Evolutionary conservation across 805 yeast genomes (phyloP), one percentile per base, ranked within the genome.

Genomic region (Suhomyces emberorum): DNA sequence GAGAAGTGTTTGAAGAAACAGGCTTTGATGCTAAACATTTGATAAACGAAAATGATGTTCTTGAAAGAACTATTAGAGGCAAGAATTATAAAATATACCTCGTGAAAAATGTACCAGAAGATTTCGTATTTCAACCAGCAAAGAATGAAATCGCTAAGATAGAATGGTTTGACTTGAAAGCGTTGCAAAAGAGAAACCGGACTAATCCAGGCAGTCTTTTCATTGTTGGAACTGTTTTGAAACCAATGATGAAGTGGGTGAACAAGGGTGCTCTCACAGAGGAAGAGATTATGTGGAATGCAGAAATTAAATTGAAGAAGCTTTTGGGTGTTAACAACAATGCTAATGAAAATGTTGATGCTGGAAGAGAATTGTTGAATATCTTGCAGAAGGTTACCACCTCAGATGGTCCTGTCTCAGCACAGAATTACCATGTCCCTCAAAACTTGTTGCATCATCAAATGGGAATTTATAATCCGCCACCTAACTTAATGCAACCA

Each of bases 1-100:
- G 99, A 51, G 99, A 93, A 57, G 88, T 86, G 15, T 74, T 74
- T 43, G 99, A 93, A 62, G 99, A 93, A 60, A 91, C 89, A 11
- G 96, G 98, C 0, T 89, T 82, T 52, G 95, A 93, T 58, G 81
- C 87, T 33, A 61, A 81, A 1, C 79, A 77, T 12, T 75, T 72
- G 44, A 70, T 89, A 28, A 76, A 78, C 43, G 83, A 81, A 41
- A 74, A 80, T 24, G 87, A 83, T 41, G 86, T 74, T 45, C 72
- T 88, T 34, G 97, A 91, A 55, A 74, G 95, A 54, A 84, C 87
- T 3, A 76, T 87, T 16, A 66, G 69, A 34, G 95, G 93, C 6
- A 91, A 93, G 59, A 87, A 87, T 59, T 84, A 85, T 59, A 81
- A 88, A 51, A 84, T 93, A 15, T 93, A 76, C 57, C 64, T 91